phyloP scores from a whole-genome alignment of 2,329 filamentous ascomycete genomes.

The Xylaria polymorpha region DNA sequence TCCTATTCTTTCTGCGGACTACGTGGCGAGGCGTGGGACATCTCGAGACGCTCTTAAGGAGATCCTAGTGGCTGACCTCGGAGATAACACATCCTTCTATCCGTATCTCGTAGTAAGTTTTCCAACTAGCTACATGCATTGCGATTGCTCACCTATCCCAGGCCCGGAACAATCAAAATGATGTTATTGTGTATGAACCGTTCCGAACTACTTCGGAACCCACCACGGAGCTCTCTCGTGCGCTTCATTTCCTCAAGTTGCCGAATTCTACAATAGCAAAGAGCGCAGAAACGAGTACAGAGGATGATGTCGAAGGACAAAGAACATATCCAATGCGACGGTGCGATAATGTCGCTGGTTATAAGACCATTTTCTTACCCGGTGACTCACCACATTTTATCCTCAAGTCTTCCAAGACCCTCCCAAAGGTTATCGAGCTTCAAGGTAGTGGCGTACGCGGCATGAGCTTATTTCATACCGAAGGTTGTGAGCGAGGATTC shows the following conservation, averaged over 20 bases:
- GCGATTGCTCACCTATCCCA: slow-evolving; percentile 50
- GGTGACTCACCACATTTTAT: slow-evolving; percentile 84
- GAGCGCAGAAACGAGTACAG: slow-evolving; percentile 59
- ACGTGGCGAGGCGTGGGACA: slow-evolving; percentile 74
- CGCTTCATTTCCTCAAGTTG: slow-evolving; percentile 81
- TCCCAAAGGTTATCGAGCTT: slow-evolving; percentile 79
- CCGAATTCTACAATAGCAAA: slow-evolving; percentile 75
- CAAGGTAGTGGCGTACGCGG: slow-evolving; percentile 75
- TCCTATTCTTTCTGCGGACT: slow-evolving; percentile 78
- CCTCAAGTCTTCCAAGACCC: slow-evolving; percentile 81
- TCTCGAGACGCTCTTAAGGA: slow-evolving; percentile 81
- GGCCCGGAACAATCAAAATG: slow-evolving; percentile 82
- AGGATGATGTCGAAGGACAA: slow-evolving; percentile 62
- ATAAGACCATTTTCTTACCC: slow-evolving; percentile 84
- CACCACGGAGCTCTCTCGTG: slow-evolving; percentile 61
- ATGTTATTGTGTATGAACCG: slow-evolving; percentile 89
- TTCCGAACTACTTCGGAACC: slow-evolving; percentile 63
- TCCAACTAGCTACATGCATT: neutral
- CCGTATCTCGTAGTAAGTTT: slow-evolving; percentile 83
- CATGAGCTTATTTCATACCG: slow-evolving; percentile 80
- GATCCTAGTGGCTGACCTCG: slow-evolving; percentile 85
- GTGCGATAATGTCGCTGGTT: slow-evolving; percentile 76
- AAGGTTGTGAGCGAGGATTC: slow-evolving; percentile 82
- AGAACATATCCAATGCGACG: slow-evolving; percentile 66
- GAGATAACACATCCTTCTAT: slow-evolving; percentile 74